Base-by-base conservation (phyloP, 1,284 basidiomycete species). In the Thecaphora thlaspeos region DNA sequence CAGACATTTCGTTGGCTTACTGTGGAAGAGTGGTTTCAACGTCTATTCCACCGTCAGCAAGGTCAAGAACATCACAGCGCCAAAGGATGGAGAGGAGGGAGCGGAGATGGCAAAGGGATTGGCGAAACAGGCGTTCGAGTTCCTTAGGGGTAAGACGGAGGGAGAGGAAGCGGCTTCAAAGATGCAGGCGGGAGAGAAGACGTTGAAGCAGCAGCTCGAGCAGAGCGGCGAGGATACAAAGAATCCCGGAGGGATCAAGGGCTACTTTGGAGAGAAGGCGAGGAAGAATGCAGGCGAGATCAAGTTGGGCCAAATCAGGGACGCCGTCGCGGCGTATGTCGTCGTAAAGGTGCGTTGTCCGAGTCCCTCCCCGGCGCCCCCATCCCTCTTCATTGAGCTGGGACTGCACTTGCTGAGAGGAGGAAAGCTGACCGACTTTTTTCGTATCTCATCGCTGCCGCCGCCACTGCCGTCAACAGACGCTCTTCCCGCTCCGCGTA, bases 261-360 rank as follows among this genome's bases (percentile, higher is more conserved):
- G 23, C 40, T 46, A 22, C 21, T 21, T 24, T 37, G 17, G 23
- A 15, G 18, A 19, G 22, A n/a, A 18, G 30, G 45, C 23, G 15
- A 46, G 23, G 28, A 40, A 37, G 18, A 42, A 34, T 22, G 51
- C 51, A 10, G 24, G 38, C 18, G 51, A 54, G 7, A 48, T 54
- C 18, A 30, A 41, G 18, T 43, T 54, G 36, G 48, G 47, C 9
- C 46, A 54, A 30, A 39, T 54, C 18, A n/a, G 51, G 22, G 51
- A 54, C 39, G 51, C 46, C 19, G 30, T 54, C 18, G 51, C 46
- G 14, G 51, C 51, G 15, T 54, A 37, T 15, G 45, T 54, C 4
- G 38, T 54, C 15, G 51, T 54, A 10, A 54, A 54, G 47, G 49
- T 51, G 30, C 48, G 32, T 47, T 46, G 14, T 30, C 28, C 28